These are phyloP conservation scores for Pulveroboletus sp. DNA, from an alignment of 768 basidiomycete genomes.

Conservation along the genomic window DNA sequence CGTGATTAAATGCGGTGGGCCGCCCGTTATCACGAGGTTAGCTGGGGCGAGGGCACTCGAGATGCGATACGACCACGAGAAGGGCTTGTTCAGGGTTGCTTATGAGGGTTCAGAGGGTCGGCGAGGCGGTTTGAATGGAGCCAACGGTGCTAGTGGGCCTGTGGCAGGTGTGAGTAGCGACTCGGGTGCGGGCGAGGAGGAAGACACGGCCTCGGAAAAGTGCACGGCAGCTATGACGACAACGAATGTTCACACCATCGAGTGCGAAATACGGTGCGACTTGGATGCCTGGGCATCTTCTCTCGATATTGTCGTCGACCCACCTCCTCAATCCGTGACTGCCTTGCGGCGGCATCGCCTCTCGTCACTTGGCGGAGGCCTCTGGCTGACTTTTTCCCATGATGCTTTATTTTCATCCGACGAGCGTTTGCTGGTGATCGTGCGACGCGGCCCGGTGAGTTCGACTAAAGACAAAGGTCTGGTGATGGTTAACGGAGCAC, in stretches of 20 bases:
- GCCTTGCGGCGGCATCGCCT: constrained; percentile 85
- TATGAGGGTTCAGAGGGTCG: constrained; percentile 66
- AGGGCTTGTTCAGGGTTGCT: constrained; percentile 72
- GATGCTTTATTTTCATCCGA: constrained; percentile 73
- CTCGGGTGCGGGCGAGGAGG: constrained; percentile 15
- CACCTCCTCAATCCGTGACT: constrained; percentile 78
- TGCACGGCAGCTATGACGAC: constrained; percentile 1
- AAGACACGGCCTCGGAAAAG: neutral
- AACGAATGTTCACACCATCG: constrained; percentile 50
- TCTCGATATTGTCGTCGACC: constrained; percentile 87
- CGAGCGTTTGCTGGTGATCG: constrained; percentile 69
- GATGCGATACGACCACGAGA: constrained; percentile 84
- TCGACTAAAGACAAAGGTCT: constrained; percentile 69
- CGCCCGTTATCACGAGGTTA: constrained; percentile 84
- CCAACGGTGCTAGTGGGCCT: constrained; percentile 14
- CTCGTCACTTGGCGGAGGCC: constrained; percentile 81
- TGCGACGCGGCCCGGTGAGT: constrained; percentile 61
- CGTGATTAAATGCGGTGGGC: constrained; percentile 91
- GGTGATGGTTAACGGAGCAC: constrained; percentile 87
- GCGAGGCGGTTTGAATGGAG: constrained; percentile 27
- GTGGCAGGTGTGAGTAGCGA: neutral
- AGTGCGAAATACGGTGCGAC: constrained; percentile 91
- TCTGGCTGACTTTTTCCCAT: constrained; percentile 92
- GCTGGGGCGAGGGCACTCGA: constrained; percentile 70
- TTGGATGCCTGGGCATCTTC: constrained; percentile 82